Evolutionary conservation across 2,329 filamentous ascomycete species (phyloP), one percentile per base, ranked within the genome.

Genomic region (Neobulgaria alba): DNA sequence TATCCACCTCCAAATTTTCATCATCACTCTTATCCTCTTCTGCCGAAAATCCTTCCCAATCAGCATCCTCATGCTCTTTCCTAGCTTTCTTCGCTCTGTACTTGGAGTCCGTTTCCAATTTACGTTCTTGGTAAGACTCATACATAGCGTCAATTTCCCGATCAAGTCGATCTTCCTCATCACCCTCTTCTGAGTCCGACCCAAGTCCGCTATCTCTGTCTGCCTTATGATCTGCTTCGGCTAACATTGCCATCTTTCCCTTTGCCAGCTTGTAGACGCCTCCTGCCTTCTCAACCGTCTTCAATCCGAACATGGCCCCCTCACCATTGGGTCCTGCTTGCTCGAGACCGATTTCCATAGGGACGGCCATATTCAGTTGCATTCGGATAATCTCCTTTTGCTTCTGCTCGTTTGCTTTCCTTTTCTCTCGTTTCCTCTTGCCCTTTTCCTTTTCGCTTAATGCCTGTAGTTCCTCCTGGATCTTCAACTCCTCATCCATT

Each of bases 281-380:
- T 34, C 80, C 77, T 14, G 79, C 76, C 60, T 85, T 84, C 58
- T 95, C 86, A 33, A 93, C 74, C 7, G 78, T 68, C 61, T 88
- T 94, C 34, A 96, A 72, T 2, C 78, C 78, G 60, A 98, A 98
- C 69, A 95, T 92, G 19, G 85, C 71, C 33, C 87, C 85, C 31
- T 87, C 80, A 17, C 86, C 89, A 36, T 76, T 69, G 0, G 85
- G 84, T 0, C 86, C 86, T 17, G 75, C 67, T 63, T 92, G 87
- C 59, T 95, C 92, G 66, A 94, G 76, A 56, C 92, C 92, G 48
- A 98, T 95, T 50, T 98, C 92, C 71, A 87, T 92, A 5, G 92
- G 92, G 1, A 88, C 85, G 2, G 82, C 82, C 92, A 98, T 98
- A 66, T 95, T 82, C 68, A 98, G 79, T 63, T 98, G 92, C 82